Base-by-base conservation (phyloP, 2,329 filamentous ascomycete genomes). In the Colletotrichum horii region DNA sequence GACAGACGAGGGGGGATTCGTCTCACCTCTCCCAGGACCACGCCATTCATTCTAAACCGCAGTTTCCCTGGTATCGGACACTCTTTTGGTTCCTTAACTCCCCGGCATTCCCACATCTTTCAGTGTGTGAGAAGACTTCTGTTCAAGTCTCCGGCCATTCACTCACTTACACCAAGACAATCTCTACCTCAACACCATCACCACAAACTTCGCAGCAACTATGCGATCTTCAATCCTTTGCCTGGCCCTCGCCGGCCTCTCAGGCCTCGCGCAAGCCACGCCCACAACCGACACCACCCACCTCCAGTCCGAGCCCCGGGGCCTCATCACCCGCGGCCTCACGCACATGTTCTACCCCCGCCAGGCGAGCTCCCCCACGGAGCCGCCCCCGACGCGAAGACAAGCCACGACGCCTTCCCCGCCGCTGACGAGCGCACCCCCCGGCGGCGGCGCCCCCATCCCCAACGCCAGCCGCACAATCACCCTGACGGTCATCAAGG, bases 171-270 rank as follows among this genome's bases (percentile, higher is more conserved):
- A 22, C 52, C 28, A 38, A 16, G 8, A 48, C 34, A 48, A 16
- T 22, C 15, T n/a, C 28, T 19, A 36, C 19, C 48, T 66, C 11
- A 4, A 28, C 28, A 62, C 24, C 30, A 38, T 28, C 16, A 6
- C 19, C 52, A 14, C 19, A 36, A 36, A 38, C 58, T 28, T 16
- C 5, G 14, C 28, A 43, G 16, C 52, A 66, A 61, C 8, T 12
- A 76, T 76, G 74, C 74, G 70, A 24, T 64, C 70, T 22, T 74
- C 74, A 24, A 26, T 60, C 48, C 14, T 65, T 24, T 74, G 32
- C 58, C 65, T 74, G 26, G 48, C 56, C n/a, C 19, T 76, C 4
- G 74, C 70, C 22, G 43, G 70, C 64, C 34, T 75, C 26, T n/a
- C 43, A 8, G 32, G 64, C 64, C 22, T 73, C 19, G 65, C 64